A percentile compares a stretch with the other conserved stretches of the same genome.
These are phyloP conservation scores for Suillus lakei DNA, from an alignment of 768 basidiomycete genomes.

Conservation along the genomic window DNA sequence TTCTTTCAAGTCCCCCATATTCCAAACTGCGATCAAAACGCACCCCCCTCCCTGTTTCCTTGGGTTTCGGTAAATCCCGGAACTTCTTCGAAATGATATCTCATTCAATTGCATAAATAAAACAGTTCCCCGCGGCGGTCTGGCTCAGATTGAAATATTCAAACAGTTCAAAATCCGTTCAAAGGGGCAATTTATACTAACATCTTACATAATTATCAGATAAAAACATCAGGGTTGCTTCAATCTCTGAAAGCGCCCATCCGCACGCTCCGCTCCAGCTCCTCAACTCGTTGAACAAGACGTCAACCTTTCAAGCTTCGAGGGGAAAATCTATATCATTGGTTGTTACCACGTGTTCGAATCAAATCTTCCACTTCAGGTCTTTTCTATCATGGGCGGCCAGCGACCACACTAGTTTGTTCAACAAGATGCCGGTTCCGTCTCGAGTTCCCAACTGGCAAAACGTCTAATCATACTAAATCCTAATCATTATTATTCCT, in stretches of 20 bases:
- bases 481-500: constrained; percentile 23
- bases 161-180: constrained; percentile 18
- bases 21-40: constrained; percentile 9
- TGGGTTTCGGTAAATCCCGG: constrained; percentile 9
- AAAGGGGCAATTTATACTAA: background rate
- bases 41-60: background rate
- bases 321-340: background rate
- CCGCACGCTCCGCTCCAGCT: background rate
- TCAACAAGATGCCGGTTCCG: constrained; percentile 13
- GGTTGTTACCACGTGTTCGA: constrained; percentile 13
- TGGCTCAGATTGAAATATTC: constrained; percentile 22
- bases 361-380: no score
- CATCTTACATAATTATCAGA: constrained; percentile 21
- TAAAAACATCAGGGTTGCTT: constrained; percentile 7
- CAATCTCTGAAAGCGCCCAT: background rate
- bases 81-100: constrained; percentile 5
- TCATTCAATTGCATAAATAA: constrained; percentile 15
- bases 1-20: constrained; percentile 25
- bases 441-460: no score
- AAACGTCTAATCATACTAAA: constrained; percentile 39
- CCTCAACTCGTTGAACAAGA: constrained; percentile 8
- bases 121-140: constrained; percentile 21
- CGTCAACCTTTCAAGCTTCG: background rate
- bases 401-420: background rate
- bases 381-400: no score